A percentile compares a stretch with the other conserved stretches of the same genome.
phyloP scores from a whole-genome alignment of 129 eudicot genomes.

The Lactuca saligna region DNA sequence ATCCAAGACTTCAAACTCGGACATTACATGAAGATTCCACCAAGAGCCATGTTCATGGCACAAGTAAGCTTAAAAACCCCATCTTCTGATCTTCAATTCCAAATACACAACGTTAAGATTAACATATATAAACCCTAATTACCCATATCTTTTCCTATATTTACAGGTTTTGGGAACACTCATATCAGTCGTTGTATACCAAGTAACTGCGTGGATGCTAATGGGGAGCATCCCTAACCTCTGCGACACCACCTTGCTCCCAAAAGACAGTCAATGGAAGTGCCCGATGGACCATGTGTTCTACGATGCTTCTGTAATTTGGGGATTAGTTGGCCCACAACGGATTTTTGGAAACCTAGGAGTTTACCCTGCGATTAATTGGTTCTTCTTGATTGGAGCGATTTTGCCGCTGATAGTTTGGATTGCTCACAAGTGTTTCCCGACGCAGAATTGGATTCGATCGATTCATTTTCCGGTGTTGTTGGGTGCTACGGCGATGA shows the following conservation, averaged over 20 bases:
- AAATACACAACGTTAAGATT: neutral
- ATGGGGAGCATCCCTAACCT: slow-evolving; percentile 55
- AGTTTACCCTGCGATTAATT: slow-evolving; percentile 46
- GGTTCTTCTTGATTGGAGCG: slow-evolving; percentile 65
- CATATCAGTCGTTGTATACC: slow-evolving; percentile 46
- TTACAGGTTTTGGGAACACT: slow-evolving; percentile 54
- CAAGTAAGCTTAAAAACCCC: slow-evolving; percentile 37
- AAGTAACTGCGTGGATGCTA: slow-evolving; percentile 64
- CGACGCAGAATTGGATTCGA: slow-evolving; percentile 48
- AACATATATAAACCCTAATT: neutral
- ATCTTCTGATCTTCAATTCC: neutral
- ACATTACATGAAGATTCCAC: slow-evolving; percentile 83
- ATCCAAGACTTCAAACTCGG: slow-evolving; percentile 68
- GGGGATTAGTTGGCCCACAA: slow-evolving; percentile 76
- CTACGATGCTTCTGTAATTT: slow-evolving; percentile 62
- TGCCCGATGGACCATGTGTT: slow-evolving; percentile 61
- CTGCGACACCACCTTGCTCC: slow-evolving; percentile 42
- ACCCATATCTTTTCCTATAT: neutral
- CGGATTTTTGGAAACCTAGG: slow-evolving; percentile 72
- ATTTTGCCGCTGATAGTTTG: slow-evolving; percentile 52
- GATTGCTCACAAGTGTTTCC: slow-evolving; percentile 50
- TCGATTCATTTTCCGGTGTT: slow-evolving; percentile 52
- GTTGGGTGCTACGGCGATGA: slow-evolving; percentile 49
- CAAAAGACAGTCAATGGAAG: slow-evolving; percentile 55
- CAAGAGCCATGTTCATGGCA: slow-evolving; percentile 69